Evolutionary conservation across 1,139 yeast species (phyloP).

Genomic region (Hemisphaericaspora xylofermentans): DNA sequence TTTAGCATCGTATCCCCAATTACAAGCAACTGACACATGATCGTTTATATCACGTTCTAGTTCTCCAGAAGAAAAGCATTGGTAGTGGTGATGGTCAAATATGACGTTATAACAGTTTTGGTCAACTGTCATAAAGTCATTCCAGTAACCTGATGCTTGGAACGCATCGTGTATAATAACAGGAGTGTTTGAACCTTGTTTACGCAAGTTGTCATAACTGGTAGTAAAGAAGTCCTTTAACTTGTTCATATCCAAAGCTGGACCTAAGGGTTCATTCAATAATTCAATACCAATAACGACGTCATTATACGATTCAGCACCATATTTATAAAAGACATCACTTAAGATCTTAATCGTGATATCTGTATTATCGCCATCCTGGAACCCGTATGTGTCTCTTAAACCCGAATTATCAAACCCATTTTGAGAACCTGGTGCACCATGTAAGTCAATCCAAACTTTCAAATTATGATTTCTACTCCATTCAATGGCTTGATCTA

Average conservation of each 20-base stretch:
- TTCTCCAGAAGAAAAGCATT: conserved; percentile 71
- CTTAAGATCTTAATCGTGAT: conserved; percentile 53
- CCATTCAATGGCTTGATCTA: conserved; percentile 80
- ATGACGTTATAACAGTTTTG: conserved; percentile 58
- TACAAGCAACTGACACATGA: conserved; percentile 64
- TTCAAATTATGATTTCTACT: conserved; percentile 59
- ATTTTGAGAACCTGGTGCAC: conserved; percentile 96
- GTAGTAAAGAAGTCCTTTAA: conserved; percentile 56
- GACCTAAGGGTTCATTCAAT: conserved; percentile 87
- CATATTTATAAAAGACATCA: conserved; percentile 57
- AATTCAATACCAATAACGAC: conserved; percentile 83
- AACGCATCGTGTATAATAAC: conserved; percentile 77
- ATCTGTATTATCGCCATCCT: conserved; percentile 49
- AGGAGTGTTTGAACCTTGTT: conserved; percentile 47
- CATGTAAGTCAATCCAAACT: conserved; percentile 92
- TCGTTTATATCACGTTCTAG: conserved; percentile 55
- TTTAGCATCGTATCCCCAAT: conserved; percentile 51
- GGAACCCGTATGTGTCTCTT: conserved; percentile 65
- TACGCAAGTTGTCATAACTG: conserved; percentile 56
- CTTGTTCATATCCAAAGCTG: conserved; percentile 55
- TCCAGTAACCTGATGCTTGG: conserved; percentile 61
- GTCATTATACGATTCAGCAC: conserved; percentile 60
- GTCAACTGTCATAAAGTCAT: conserved; percentile 46
- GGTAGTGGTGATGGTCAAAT: conserved; percentile 90
- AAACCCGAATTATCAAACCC: conserved; percentile 95